Evolutionary conservation across 139 green algal species (phyloP), one percentile per base, ranked within the genome.

Genomic region (Diplosphaera chodatii): DNA sequence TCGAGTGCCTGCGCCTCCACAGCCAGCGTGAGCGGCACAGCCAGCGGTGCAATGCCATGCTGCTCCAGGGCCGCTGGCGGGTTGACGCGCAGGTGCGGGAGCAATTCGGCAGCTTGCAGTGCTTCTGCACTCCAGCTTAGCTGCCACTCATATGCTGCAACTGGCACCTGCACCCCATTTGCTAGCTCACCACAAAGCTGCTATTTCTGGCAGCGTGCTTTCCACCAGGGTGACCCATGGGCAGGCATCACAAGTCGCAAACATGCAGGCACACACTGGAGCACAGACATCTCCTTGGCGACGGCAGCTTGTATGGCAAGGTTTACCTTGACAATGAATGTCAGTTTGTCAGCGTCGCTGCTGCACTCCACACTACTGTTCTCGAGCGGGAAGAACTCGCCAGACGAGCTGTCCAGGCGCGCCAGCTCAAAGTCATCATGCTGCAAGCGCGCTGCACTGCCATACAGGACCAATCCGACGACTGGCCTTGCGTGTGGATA

Each of bases 11-110:
- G 31, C 0, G 70, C 64, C 8, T 73, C 66, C 55, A 82, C 34
- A 23, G 64, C 67, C 10, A 79, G 25, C 0, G 77, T 82, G 1
- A 79, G 68, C 3, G 73, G 71, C 18, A 76, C 77, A 1, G 72
- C 59, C 34, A 68, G 77, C 55, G 67, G 37, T 1, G 40, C 55
- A 18, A 34, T 25, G 3, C 1, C n/a, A 32, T 63, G 20, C 25
- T 65, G 56, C 37, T 30, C 67, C 16, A 23, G 16, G 4, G 48
- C 10, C 13, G 8, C 10, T 59, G 48, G 16, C 48, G 77, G 77
- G 55, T 82, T 82, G 69, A 82, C 31, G 8, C 59, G 68, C 64
- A 82, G 68, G 27, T 32, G 31, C 0, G 40, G n/a, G 21, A 78
- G 56, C n/a, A 82, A 28, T 10, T 66, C 63, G 30, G 23, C 30